Evolutionary conservation across 176 grass and related monocot species (phyloP).

Genomic region (Paspalum notatum): DNA sequence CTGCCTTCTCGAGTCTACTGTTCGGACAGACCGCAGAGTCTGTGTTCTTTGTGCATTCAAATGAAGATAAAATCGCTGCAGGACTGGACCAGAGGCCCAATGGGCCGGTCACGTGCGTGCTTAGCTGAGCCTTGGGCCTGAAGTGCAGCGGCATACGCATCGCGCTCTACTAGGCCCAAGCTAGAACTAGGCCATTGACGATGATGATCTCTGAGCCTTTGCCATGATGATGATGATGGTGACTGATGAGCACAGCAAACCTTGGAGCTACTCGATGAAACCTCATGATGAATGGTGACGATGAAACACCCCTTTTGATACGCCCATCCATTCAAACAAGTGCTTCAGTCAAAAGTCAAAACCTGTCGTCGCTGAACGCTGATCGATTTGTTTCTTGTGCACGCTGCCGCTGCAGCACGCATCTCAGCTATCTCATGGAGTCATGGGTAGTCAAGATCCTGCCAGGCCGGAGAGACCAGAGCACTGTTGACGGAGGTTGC

Average conservation of each 20-base stretch:
- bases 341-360: conserved; percentile 26
- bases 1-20: background rate
- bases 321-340: background rate
- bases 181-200: no score
- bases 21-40: no score
- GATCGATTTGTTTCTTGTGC: conserved; percentile 10
- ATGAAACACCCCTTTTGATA: background rate
- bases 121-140: background rate
- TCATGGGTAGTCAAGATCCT: conserved; percentile 47
- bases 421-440: background rate
- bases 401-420: background rate
- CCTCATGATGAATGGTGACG: conserved; percentile 5
- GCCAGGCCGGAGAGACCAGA: conserved; percentile 6
- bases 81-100: background rate
- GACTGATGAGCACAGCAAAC: no score
- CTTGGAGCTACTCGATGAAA: background rate
- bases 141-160: no score
- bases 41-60: background rate
- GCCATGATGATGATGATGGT: no score
- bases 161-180: background rate
- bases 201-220: no score
- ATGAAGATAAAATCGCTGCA: background rate
- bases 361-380: background rate
- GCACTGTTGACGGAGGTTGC: no score
- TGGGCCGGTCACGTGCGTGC: background rate